These are phyloP conservation scores for Starmerella floris DNA, from an alignment of 805 yeast genomes.

Conservation along the genomic window DNA sequence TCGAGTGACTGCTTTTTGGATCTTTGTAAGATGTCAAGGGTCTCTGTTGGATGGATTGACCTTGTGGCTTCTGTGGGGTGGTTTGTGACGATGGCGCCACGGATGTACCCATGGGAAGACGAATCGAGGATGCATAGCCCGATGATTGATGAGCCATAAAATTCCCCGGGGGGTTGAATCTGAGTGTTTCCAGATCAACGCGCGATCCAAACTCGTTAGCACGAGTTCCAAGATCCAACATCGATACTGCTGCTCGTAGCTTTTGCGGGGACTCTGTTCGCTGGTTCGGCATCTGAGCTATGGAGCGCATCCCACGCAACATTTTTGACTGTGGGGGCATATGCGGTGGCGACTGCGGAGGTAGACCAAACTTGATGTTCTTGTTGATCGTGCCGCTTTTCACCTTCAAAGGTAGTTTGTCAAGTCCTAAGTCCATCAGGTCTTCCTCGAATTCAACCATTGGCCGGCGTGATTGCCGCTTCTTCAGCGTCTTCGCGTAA, in stretches of 20 bases:
- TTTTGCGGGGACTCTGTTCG: constrained; percentile 7
- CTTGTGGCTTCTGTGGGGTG: neutral
- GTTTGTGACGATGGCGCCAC: too few relatives aligned
- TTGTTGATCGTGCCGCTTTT: constrained; percentile 18
- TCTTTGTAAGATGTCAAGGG: constrained; percentile 22
- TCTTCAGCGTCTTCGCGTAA: constrained; percentile 6
- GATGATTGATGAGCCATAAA: too few relatives aligned
- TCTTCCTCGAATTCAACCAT: constrained; percentile 11
- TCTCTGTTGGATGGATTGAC: constrained; percentile 8
- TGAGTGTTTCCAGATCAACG: neutral
- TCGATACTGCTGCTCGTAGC: constrained; percentile 17
- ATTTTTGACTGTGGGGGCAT: constrained; percentile 11
- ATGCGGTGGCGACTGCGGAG: constrained; percentile 7
- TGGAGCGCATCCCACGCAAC: constrained; percentile 19
- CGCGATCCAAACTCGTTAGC: neutral
- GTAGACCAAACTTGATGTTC: constrained; percentile 14
- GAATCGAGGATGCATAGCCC: too few relatives aligned
- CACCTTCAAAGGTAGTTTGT: constrained; percentile 14
- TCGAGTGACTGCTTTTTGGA: constrained; percentile 3
- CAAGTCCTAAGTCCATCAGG: constrained; percentile 17
- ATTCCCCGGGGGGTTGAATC: neutral
- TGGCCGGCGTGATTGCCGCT: neutral
- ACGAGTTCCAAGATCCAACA: constrained; percentile 12
- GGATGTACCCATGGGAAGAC: too few relatives aligned
- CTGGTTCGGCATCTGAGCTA: constrained; percentile 19